Base-by-base conservation (phyloP, 345 rosid genomes). In the Eucalyptus cloeziana region DNA sequence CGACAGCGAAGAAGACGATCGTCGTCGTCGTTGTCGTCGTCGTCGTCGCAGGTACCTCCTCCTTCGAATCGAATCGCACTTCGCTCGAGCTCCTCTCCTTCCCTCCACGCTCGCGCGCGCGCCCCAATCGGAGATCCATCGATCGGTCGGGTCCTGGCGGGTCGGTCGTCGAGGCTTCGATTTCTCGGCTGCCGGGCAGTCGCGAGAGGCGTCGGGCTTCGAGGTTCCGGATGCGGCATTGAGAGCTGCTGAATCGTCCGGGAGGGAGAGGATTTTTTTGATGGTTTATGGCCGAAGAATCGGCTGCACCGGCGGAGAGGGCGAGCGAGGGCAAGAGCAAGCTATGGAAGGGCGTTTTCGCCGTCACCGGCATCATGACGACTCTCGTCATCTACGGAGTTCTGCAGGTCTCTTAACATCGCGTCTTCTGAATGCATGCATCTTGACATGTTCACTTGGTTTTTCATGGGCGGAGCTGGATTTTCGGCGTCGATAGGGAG, bases 351-450 rank as follows among this genome's bases (percentile, higher is more conserved):
- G 97, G 94, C 76, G 90, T 94, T 60, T 94, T 97, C 50, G 98
- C 99, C 7, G 98, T 96, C 50, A 49, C 92, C 56, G 99, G 99
- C 89, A 96, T 97, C 94, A 96, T 97, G 99, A 91, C 91, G 87
- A 96, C 99, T 90, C 99, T 97, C 88, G 99, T 97, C 86, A 93
- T 96, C 93, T 97, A 97, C 86, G 99, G 99, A 85, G 92, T 97
- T 92, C 90, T 97, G 60, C 99, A 96, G 98, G 99, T 95, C 16
- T 69, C 85, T 76, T 76, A 40, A 40, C 24, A 5, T 76, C 85
- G 85, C 45, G 43, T 76, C 85, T 76, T 40, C 47, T 76, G 13
- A 76, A 76, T 76, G 85, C 43, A 76, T 76, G 81, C 81, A 37
- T 71, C 81, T 71, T 1, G 81, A 37, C 81, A 0, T 4, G 81